phyloP scores from a whole-genome alignment of 202 grass and related monocot genomes.

The Hordeum pubiflorum region DNA sequence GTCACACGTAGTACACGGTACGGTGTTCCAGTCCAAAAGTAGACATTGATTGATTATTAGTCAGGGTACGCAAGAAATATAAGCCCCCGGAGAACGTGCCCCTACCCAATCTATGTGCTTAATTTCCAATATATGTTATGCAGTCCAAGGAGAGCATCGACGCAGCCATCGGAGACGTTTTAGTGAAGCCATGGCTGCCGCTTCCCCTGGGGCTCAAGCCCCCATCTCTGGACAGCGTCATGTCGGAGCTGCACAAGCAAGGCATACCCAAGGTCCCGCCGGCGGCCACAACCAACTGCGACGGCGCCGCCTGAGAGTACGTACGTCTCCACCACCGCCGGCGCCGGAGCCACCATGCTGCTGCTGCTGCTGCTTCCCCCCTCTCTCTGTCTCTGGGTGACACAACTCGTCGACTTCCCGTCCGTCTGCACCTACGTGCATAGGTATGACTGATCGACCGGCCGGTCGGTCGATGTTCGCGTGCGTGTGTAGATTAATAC shows the following conservation, averaged over 20 bases:
- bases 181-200: conserved; percentile 90
- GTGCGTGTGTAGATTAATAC: conserved; percentile 5
- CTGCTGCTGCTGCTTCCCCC: neutral
- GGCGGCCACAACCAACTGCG: neutral
- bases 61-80: too few relatives aligned
- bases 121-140: neutral
- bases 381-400: neutral
- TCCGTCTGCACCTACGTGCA: neutral
- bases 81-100: too few relatives aligned
- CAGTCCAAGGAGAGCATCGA: conserved; percentile 86
- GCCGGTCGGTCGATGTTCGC: neutral
- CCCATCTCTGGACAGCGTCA: conserved; percentile 67
- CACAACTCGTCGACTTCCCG: conserved; percentile 29
- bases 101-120: too few relatives aligned
- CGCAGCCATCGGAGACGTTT: conserved; percentile 90
- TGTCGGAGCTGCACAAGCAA: conserved; percentile 79
- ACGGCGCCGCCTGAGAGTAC: neutral
- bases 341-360: neutral
- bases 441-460: neutral
- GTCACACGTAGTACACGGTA: neutral
- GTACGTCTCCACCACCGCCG: neutral
- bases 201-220: conserved; percentile 89
- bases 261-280: conserved; percentile 70
- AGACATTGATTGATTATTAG: too few relatives aligned
- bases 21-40: too few relatives aligned